Conservation (phyloP, 495 filamentous ascomycete genomes). For the Penicillium verhagenii region DNA sequence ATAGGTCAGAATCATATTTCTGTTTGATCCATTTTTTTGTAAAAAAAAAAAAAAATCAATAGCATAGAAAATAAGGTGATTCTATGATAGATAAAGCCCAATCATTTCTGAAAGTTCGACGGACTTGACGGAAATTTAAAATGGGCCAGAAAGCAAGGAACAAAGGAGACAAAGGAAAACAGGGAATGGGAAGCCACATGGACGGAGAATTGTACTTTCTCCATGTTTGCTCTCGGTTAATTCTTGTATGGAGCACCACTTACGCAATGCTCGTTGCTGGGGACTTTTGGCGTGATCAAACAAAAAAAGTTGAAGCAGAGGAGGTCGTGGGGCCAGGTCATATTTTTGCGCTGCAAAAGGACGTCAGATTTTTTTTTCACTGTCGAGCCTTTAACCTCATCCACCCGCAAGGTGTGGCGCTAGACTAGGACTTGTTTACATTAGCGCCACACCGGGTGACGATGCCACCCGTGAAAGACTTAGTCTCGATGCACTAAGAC, state of each 20-base stretch:
- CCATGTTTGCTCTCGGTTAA: background rate
- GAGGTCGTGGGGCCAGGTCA: background rate
- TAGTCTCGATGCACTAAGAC: too few species aligned
- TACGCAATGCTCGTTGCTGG: background rate
- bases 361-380: background rate
- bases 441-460: background rate
- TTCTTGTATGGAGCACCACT: background rate
- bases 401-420: background rate
- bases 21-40: too few species aligned
- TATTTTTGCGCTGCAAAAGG: background rate
- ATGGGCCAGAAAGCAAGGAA: background rate
- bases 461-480: background rate
- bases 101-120: too few species aligned
- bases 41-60: too few species aligned
- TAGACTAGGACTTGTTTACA: background rate
- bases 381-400: conserved; percentile 8
- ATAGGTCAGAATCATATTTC: too few species aligned
- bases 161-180: background rate
- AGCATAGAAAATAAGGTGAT: too few species aligned
- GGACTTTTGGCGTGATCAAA: background rate
- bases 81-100: too few species aligned
- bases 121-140: background rate
- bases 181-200: background rate
- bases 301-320: too few species aligned
- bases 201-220: background rate